phyloP scores from a whole-genome alignment of 331 rosid species.

The Saraca asoca region DNA sequence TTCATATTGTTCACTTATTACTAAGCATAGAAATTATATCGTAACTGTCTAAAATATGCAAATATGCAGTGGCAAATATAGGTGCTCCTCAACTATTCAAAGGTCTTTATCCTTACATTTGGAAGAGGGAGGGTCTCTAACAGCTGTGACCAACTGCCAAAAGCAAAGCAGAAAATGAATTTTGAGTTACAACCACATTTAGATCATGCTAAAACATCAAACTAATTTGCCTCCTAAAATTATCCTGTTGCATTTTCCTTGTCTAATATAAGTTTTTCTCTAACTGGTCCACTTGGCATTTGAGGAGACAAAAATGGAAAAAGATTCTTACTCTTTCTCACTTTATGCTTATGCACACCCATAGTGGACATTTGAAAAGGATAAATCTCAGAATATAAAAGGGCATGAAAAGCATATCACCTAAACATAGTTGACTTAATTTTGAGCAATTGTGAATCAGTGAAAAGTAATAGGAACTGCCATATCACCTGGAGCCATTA shows the following conservation, averaged over 20 bases:
- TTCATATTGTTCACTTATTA: background rate
- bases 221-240: background rate
- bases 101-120: conserved; percentile 64
- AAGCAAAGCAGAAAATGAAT: conserved; percentile 33
- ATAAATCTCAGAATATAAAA: conserved; percentile 5
- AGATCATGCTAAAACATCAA: conserved; percentile 29
- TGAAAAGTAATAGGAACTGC: conserved; percentile 31
- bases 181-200: conserved; percentile 10
- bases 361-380: conserved; percentile 15
- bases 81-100: conserved; percentile 22
- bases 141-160: conserved; percentile 97
- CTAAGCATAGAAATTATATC: conserved; percentile 8
- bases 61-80: conserved; percentile 3
- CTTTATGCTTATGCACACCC: background rate
- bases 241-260: conserved; percentile 17
- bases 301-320: conserved; percentile 12
- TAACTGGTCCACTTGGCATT: conserved; percentile 12
- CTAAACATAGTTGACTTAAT: background rate
- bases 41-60: conserved; percentile 11
- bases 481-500: conserved; percentile 87
- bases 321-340: background rate
- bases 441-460: conserved; percentile 7
- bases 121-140: conserved; percentile 93
- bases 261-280: background rate
- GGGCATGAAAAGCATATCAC: conserved; percentile 13